A percentile compares a stretch with the other conserved stretches of the same genome.
phyloP scores from a whole-genome alignment of 139 green algal species.

The Astrephomene gubernaculifera region DNA sequence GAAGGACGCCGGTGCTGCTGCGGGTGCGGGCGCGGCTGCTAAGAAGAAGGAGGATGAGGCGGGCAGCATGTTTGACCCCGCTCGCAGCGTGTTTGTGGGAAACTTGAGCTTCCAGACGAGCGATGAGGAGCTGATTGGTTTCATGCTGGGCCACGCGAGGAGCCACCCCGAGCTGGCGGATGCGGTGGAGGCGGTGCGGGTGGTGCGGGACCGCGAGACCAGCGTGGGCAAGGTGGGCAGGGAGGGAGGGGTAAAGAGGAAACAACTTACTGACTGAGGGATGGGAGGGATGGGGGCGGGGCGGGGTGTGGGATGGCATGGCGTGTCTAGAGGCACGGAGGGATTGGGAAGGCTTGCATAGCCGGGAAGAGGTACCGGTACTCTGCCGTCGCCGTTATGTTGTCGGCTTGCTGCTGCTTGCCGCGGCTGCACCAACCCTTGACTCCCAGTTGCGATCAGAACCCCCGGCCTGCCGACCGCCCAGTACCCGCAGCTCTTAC shows the following conservation, averaged over 20 bases:
- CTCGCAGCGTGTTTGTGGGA: conserved; percentile 87
- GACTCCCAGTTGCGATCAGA: too few species aligned
- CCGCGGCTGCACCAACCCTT: too few species aligned
- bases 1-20: conserved; percentile 10
- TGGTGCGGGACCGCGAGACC: conserved; percentile 83
- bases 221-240: conserved; percentile 70
- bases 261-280: too few species aligned
- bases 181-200: conserved; percentile 84
- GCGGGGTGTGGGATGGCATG: background rate
- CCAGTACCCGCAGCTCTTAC: background rate
- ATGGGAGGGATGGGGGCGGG: background rate
- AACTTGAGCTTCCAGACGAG: conserved; percentile 82
- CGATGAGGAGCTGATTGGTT: conserved; percentile 71
- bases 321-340: too few species aligned
- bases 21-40: background rate
- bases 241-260: too few species aligned
- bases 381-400: too few species aligned
- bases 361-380: too few species aligned
- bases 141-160: conserved; percentile 51
- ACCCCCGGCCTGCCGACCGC: too few species aligned
- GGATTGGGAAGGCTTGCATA: too few species aligned
- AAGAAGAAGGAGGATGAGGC: too few species aligned
- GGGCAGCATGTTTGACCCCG: conserved; percentile 77
- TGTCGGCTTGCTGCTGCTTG: too few species aligned
- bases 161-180: conserved; percentile 42